Evolutionary conservation across 2,329 filamentous ascomycete species (phyloP).

Genomic region (Xylariomycetidae sp.): DNA sequence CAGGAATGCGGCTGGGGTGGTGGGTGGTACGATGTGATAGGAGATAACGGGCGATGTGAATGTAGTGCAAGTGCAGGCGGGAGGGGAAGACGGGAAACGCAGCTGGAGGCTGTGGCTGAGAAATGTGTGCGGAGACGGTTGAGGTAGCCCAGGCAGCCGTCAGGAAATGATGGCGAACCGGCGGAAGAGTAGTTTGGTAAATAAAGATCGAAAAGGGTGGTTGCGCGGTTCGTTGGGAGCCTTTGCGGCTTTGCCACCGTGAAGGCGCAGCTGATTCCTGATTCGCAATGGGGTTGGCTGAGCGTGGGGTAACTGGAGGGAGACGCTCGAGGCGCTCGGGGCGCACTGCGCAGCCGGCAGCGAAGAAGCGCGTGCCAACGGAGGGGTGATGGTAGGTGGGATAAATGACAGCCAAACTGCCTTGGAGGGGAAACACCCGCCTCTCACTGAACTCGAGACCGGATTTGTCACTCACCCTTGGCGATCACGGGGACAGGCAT

Average conservation of each 20-base stretch:
- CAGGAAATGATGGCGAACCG: constrained; percentile 1
- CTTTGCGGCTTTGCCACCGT: constrained; percentile 17
- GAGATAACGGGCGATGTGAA: not conserved
- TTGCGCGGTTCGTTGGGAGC: constrained; percentile 16
- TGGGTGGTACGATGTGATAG: not conserved
- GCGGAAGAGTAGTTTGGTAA: constrained; percentile 1
- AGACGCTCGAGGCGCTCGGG: not conserved
- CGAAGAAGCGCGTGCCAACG: no score
- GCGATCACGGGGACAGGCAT: constrained; percentile 32
- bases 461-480: constrained; percentile 34
- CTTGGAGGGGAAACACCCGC: no score
- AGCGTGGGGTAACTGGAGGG: constrained; percentile 20
- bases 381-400: no score
- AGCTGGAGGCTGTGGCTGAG: not conserved
- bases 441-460: constrained; percentile 4
- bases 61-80: not conserved
- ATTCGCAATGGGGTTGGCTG: constrained; percentile 14
- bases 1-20: not conserved
- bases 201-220: constrained; percentile 4
- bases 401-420: no score
- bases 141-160: not conserved
- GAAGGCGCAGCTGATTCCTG: constrained; percentile 18
- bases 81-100: not conserved
- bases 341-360: no score
- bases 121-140: not conserved